Percentiles rank a stretch among this genome's conserved stretches.
These are phyloP conservation scores for Xylaria acuta DNA, from an alignment of 495 filamentous ascomycete genomes.

Conservation along the genomic window DNA sequence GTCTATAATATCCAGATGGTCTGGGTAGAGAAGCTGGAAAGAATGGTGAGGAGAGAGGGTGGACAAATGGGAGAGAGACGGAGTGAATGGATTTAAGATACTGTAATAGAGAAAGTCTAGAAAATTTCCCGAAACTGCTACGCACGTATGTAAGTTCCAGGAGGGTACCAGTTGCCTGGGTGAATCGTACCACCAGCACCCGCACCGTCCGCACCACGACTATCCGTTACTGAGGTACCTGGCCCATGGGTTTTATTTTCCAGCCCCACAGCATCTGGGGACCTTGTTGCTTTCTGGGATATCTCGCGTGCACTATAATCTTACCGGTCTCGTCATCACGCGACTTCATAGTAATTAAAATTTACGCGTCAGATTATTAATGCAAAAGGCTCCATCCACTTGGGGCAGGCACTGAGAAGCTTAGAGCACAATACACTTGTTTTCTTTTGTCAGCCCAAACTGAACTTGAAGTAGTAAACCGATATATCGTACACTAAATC, in stretches of 20 bases:
- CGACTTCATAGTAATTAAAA: slow-evolving; percentile 4
- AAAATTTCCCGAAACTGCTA: slow-evolving; percentile 10
- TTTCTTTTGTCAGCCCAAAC: neutral
- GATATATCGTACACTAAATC: neutral
- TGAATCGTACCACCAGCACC: slow-evolving; percentile 11
- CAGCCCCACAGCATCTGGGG: neutral
- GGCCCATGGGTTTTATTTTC: neutral
- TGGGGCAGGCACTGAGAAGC: neutral
- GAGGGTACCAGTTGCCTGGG: slow-evolving; percentile 4
- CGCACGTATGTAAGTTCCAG: neutral
- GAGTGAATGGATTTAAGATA: neutral
- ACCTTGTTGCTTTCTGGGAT: slow-evolving; percentile 4
- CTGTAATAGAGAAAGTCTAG: neutral
- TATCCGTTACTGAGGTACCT: neutral
- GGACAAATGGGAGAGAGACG: neutral
- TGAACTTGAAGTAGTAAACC: neutral
- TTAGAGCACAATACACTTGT: neutral
- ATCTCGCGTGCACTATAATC: slow-evolving; percentile 2
- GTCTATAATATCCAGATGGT: neutral
- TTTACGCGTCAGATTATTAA: neutral
- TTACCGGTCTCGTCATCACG: slow-evolving; percentile 3
- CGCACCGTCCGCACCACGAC: slow-evolving; percentile 14
- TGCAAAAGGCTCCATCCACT: neutral
- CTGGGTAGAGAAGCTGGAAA: neutral
- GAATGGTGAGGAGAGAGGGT: neutral